Base-by-base conservation (phyloP, 805 yeast species). In the Metschnikowia lochheadii region DNA sequence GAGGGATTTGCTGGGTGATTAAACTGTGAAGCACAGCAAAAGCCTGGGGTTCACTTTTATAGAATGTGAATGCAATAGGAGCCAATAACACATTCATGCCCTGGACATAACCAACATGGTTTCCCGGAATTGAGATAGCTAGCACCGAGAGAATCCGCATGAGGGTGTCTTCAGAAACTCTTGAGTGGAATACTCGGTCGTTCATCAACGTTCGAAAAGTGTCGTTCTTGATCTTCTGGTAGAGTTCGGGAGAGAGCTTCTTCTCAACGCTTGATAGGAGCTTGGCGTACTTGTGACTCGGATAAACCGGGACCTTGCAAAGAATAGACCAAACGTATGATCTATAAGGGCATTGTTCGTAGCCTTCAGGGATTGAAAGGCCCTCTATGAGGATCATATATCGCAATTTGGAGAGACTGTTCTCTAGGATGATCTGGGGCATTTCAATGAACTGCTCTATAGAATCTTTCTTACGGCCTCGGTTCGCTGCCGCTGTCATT, bases 61-160 rank as follows among this genome's bases (percentile, higher is more conserved):
- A 64, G 58, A 86, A 77, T 0, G 86, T 77, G 63, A 81, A 90
- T 15, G 89, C 78, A 49, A 90, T 79, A 1, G 97, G 96, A 0
- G 96, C 97, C 21, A 86, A 77, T 20, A 90, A 65, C 0, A 90
- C 89, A 63, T 90, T 90, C 85, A 91, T 82, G 2, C 97, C 97
- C 63, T 90, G 97, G n/a, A 90, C 96, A 62, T 89, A 89, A 0
- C 78, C 78, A 5, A 64, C 70, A 38, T 61, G 62, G 46, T 59
- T 60, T n/a, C 59, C 57, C 42, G 62, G 51, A 10, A 63, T 52
- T 17, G 77, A 66, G 64, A 81, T 67, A 2, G 95, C 95, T 61
- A 82, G 79, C n/a, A 87, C 83, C 32, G 87, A 85, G 23, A 90
- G 73, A 2, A 89, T 70, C 41, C 97, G 68, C 8, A 85, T 76